Base-by-base conservation (phyloP, 1,284 basidiomycete genomes). In the Boletellus deceptivus region DNA sequence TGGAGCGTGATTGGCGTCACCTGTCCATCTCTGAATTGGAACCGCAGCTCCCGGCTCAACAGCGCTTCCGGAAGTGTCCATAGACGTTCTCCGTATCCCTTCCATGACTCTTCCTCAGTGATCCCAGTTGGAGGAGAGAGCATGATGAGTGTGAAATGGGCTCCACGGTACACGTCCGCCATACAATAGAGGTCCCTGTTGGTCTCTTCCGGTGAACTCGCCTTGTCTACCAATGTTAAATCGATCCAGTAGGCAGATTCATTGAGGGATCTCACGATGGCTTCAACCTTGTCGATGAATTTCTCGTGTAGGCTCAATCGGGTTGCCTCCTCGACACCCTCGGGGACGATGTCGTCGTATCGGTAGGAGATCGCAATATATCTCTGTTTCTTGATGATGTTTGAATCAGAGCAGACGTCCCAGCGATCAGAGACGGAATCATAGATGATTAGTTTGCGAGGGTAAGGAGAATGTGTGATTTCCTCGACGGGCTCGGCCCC, bases 141-240 rank as follows among this genome's bases (percentile, higher is more conserved):
- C 41, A 67, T 44, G 40, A 67, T 63, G 6, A 68, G 58, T 1
- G 60, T 68, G 47, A 67, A 65, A 24, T 61, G 42, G 9, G 62
- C 62, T 0, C 53, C 31, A 18, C 53, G 55, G n/a, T 65, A 64
- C n/a, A 68, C 52, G 16, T 63, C 62, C 1, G 62, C 58, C 62
- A 67, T 67, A 25, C 60, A 58, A 54, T 63, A 64, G 4, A 68
- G 11, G 39, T 67, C 64, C 17, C 53, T 25, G 48, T 55, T 53
- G 31, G 54, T 22, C 25, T 56, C 55, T 10, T 50, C 34, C 2
- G 35, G 41, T 13, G 42, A 10, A 13, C 5, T 31, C 0, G 11
- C 16, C 4, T 31, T 9, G 18, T 49, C 39, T 20, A 56, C 17
- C 31, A 50, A 36, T 14, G n/a, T 42, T 24, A 63, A 20, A 46